phyloP scores from a whole-genome alignment of 306 rosid genomes.

The Alnus glutinosa region DNA sequence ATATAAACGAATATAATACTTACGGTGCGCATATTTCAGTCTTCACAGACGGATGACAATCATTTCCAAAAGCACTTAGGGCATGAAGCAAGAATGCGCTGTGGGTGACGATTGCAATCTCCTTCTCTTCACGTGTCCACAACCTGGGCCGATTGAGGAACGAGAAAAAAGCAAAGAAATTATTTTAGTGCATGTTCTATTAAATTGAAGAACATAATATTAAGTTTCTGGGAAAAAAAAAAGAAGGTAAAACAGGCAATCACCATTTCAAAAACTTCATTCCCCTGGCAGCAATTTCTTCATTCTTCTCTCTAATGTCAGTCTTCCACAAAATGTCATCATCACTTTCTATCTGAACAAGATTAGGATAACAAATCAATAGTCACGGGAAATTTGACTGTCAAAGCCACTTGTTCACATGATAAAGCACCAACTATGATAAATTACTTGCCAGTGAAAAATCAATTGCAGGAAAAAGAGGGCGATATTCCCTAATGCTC shows the following conservation, averaged over 20 bases:
- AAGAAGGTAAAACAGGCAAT: conserved; percentile 22
- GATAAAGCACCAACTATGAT: conserved; percentile 9
- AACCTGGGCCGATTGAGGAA: conserved; percentile 52
- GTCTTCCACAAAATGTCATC: conserved; percentile 83
- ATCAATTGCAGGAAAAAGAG: conserved; percentile 87
- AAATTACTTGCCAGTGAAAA: conserved; percentile 69
- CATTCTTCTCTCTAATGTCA: conserved; percentile 68
- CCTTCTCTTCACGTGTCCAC: conserved; percentile 91
- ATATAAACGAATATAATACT: conserved; percentile 29
- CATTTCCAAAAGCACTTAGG: conserved; percentile 75
- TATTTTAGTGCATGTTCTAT: not conserved
- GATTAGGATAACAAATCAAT: conserved; percentile 24
- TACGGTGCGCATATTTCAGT: conserved; percentile 71
- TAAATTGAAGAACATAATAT: not conserved
- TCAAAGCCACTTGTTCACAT: conserved; percentile 12
- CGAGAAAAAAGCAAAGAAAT: conserved; percentile 3
- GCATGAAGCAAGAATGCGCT: conserved; percentile 72
- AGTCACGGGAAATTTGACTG: not conserved
- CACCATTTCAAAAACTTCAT: conserved; percentile 77
- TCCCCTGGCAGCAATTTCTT: conserved; percentile 83
- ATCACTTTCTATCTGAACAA: conserved; percentile 64
- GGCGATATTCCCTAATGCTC: conserved; percentile 61
- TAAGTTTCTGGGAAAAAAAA: not conserved
- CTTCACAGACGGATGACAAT: conserved; percentile 72
- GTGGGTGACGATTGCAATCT: conserved; percentile 84